Evolutionary conservation across 2,329 filamentous ascomycete genomes (phyloP), one percentile per base, ranked within the genome.

Genomic region (Didymella sp.): DNA sequence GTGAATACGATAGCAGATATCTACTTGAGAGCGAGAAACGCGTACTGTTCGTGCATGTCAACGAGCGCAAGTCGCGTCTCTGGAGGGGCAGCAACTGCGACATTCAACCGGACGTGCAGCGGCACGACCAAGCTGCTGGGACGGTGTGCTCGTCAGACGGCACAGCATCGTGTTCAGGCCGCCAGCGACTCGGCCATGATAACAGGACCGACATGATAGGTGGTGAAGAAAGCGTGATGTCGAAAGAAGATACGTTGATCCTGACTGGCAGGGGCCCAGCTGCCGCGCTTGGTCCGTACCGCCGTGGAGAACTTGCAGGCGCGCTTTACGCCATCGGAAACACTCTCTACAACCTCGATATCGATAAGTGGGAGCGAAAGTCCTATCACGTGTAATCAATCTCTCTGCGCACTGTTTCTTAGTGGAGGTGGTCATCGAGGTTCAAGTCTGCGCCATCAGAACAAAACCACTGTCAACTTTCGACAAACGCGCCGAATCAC

Each of bases 191-290:
- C 33, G 17, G 4, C 3, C 9, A 19, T 19, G n/a, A 19, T 37
- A 19, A 37, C 17, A 37, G 33, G 4, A 19, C 17, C 33, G 19
- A 8, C 7, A 19, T 37, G n/a, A 19, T 37, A n/a, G n/a, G n/a
- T 37, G 33, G 17, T 11, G n/a, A 37, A 37, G 33, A 11, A 19
- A 27, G 19, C 17, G 25, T 30, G 33, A 47, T 27, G 42, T 47
- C 37, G 41, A 37, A 31, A 45, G 41, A 52, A 40, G 41, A 41
- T 52, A 15, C 12, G 48, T 12, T 27, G 30, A 37, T 51, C 30
- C 9, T 17, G 17, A 35, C 21, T 21, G 30, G 22, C 17, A 37
- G 21, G n/a, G n/a, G 37, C 17, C 11, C 37, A 40, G 33, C 37
- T 17, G 30, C 30, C 30, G 37, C 37, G 37, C 19, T 24, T 24